A percentile compares a stretch with the other conserved stretches of the same genome.
These are phyloP conservation scores for Penicillium olsonii DNA, from an alignment of 2,329 filamentous ascomycete species.

Conservation along the genomic window DNA sequence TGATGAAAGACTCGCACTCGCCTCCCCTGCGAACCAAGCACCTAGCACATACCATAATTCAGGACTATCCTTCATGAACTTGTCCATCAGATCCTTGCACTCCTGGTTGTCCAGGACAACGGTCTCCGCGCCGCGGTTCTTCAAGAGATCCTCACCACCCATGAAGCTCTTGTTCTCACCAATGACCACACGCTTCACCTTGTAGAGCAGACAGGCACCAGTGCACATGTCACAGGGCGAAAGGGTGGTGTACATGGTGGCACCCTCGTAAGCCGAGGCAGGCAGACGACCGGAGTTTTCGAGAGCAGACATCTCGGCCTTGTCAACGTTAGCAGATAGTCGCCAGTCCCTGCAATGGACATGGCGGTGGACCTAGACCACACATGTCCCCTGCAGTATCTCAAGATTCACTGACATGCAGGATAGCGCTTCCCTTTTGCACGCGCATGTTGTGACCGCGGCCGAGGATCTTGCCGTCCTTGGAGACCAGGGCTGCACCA, in stretches of 20 bases:
- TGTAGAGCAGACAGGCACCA: conserved; percentile 75
- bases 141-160: conserved; percentile 71
- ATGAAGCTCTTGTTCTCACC: conserved; percentile 76
- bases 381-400: neutral
- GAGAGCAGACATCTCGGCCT: conserved; percentile 77
- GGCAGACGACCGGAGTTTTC: conserved; percentile 72
- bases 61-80: conserved; percentile 71
- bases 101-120: conserved; percentile 67
- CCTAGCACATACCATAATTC: conserved; percentile 62
- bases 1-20: neutral
- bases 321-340: conserved; percentile 1
- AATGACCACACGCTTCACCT: conserved; percentile 71
- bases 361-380: neutral
- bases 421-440: conserved; percentile 69
- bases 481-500: conserved; percentile 64
- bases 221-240: conserved; percentile 83
- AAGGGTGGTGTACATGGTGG: conserved; percentile 82
- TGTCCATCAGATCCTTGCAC: conserved; percentile 69
- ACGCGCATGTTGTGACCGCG: conserved; percentile 75
- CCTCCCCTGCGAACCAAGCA: conserved; percentile 4
- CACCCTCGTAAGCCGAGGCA: conserved; percentile 66
- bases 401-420: conserved; percentile 59
- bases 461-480: conserved; percentile 69
- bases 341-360: neutral
- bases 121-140: conserved; percentile 69